These are phyloP conservation scores for Grammothele lineata DNA, from an alignment of 768 basidiomycete genomes.

Conservation along the genomic window DNA sequence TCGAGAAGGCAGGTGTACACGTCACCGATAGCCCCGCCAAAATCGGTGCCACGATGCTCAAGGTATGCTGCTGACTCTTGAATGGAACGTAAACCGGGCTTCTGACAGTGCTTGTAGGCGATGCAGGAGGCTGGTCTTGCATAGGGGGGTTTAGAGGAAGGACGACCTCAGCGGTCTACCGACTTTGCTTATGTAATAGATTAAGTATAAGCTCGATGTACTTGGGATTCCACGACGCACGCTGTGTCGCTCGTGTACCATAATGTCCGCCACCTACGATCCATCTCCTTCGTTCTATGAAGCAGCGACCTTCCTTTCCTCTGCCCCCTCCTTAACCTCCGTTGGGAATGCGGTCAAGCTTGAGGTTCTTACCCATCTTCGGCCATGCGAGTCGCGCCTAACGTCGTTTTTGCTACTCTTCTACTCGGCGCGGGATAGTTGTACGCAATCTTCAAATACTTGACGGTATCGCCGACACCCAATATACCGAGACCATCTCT, in stretches of 20 bases:
- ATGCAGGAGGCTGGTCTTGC: slow-evolving; percentile 75
- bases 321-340: slow-evolving; percentile 45
- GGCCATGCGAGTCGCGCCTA: slow-evolving; percentile 11
- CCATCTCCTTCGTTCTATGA: slow-evolving; percentile 45
- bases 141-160: slow-evolving; percentile 31
- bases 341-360: slow-evolving; percentile 65
- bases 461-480: slow-evolving; percentile 58
- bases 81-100: neutral
- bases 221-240: slow-evolving; percentile 3
- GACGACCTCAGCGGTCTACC: slow-evolving; percentile 1
- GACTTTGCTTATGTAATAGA: slow-evolving; percentile 35
- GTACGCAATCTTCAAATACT: slow-evolving; percentile 80
- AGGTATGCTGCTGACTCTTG: slow-evolving; percentile 44
- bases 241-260: too few relatives aligned
- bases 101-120: slow-evolving; percentile 40
- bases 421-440: slow-evolving; percentile 40
- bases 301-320: slow-evolving; percentile 64
- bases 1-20: slow-evolving; percentile 87
- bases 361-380: slow-evolving; percentile 49
- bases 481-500: slow-evolving; percentile 60
- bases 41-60: slow-evolving; percentile 86
- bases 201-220: slow-evolving; percentile 19
- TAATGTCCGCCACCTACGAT: slow-evolving; percentile 21
- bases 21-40: slow-evolving; percentile 95
- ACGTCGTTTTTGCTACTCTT: slow-evolving; percentile 9